Base-by-base conservation (phyloP, 305 asterid species). In the Fraxinus ornus region DNA sequence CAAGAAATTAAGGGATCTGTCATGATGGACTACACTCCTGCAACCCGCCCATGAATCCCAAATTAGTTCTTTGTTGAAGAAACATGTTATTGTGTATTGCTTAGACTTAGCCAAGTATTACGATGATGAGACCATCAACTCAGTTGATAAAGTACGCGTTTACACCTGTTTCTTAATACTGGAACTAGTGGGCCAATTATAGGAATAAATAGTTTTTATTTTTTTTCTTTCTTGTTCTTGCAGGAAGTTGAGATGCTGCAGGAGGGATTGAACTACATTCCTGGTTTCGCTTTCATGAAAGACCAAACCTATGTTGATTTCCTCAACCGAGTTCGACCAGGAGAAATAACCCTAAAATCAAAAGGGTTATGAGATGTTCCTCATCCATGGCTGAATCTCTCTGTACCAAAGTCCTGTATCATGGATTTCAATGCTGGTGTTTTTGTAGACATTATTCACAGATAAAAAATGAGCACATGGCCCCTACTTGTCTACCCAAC, bases 331-430 rank as follows among this genome's bases (percentile, higher is more conserved):
- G 90, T 89, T 10, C 75, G 88, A 78, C 64, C 76, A 26, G 87
- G 85, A 21, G 91, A 89, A 73, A 4, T 89, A 7, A 68, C 86
- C 78, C 84, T 85, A 12, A 79, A 82, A 35, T 62, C 28, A 22
- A 2, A 62, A n/a, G n/a, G n/a, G n/a, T n/a, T n/a, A n/a, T n/a
- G n/a, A n/a, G n/a, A n/a, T 62, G 71, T 22, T 62, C 71, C 93
- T 60, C 97, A 94, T 84, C 97, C 97, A 55, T 94, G 97, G 97
- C 91, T 93, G 0, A 90, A 93, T 78, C 89, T 93, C 24, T 90
- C 90, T 84, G 85, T 93, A 21, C 97, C 97, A 32, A 93, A 88
- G 79, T 91, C 94, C 0, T 3, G 84, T 12, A 89, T 94, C 7
- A 13, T 12, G 24, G 91, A 93, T 12, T 89, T 94, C 82, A 89